Base-by-base conservation (phyloP, 2,329 filamentous ascomycete species). In the Colletotrichum agaves region DNA sequence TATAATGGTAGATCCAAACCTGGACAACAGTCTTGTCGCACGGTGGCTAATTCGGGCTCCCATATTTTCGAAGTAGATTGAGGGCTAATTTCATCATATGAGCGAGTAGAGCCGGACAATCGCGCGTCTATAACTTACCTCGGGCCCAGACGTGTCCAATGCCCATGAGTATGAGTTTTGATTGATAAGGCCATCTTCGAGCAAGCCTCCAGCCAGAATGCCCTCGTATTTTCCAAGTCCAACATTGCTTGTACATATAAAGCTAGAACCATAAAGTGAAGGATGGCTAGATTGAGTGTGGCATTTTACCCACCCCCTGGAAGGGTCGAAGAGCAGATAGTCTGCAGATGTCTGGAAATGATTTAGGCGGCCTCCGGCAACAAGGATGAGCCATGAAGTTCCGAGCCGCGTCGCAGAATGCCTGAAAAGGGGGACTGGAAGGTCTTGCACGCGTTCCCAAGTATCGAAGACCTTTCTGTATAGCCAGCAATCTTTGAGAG, bases 401-500 rank as follows among this genome's bases (percentile, higher is more conserved):
- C 80, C 81, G 1, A 90, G 73, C 31, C 79, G 78, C 12, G 88
- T 82, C 33, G 90, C 86, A 64, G 88, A 87, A 74, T 98, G 95
- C 58, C 95, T 85, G 78, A 92, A 97, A 23, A 94, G 83, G 10
- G 91, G 85, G n/a, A 82, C 73, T 0, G 91, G 90, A n/a, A 97
- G 82, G 72, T 88, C 85, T 66, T 90, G 83, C 13, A 88, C 85
- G 70, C 82, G 84, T 65, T 84, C 82, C 93, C 93, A 97, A 13
- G 74, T 76, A 47, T 77, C 77, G 2, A 73, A 70, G 4, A 83
- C 83, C 57, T 85, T 85, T 59, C 86, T 83, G 70, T 90, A 88
- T 2, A 94, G 72, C 93, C 93, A 98, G 72, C 91, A 94, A 76
- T 96, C 92, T 39, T 82, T 82, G 46, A 93, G 81, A 1, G 89